Base-by-base conservation (phyloP, 805 yeast genomes). In the Nakazawaea wyomingensis region DNA sequence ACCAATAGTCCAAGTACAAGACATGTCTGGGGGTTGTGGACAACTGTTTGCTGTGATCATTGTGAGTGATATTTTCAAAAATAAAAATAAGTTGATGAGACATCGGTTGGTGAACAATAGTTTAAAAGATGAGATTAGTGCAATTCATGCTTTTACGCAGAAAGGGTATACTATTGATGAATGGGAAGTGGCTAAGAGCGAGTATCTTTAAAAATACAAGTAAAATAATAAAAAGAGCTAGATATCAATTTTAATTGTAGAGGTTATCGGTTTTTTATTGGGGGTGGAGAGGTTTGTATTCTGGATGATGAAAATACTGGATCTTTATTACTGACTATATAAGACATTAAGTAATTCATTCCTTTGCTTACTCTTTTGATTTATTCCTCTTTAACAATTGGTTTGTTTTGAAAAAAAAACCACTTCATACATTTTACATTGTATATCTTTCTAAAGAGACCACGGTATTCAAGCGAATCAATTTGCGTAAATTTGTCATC, bases 21-120 rank as follows among this genome's bases (percentile, higher is more conserved):
- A 86, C 51, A 75, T 79, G 69, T 80, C 82, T 9, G 95, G 95
- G 13, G 99, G 99, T 1, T 93, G 99, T 64, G 99, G 99, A 4
- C 96, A 91, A 61, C 96, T 98, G 2, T 91, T 90, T 62, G 96
- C 95, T 30, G 96, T 89, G 27, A 75, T 86, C 5, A 90, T 95
- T 21, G 96, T 93, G 8, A 66, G 70, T 63, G 72, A 78, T 35
- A 56, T 69, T 18, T 93, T 95, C 61, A 61, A 71, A 47, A 93
- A 93, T 19, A 87, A 88, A 65, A 88, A 87, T 64, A 85, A 85
- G 59, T 69, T 93, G 39, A 76, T 80, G 69, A 76, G 99, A 56
- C 96, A 91, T 54, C 71, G 98, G 51, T 55, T 89, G 51, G 96
- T 95, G 37, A 93, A 93, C 61, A 68, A 60, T 26, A 80, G 85